Evolutionary conservation across 352 stramenopile species (phyloP), one percentile per base, ranked within the genome.

Genomic region (Pythium phragmitis): DNA sequence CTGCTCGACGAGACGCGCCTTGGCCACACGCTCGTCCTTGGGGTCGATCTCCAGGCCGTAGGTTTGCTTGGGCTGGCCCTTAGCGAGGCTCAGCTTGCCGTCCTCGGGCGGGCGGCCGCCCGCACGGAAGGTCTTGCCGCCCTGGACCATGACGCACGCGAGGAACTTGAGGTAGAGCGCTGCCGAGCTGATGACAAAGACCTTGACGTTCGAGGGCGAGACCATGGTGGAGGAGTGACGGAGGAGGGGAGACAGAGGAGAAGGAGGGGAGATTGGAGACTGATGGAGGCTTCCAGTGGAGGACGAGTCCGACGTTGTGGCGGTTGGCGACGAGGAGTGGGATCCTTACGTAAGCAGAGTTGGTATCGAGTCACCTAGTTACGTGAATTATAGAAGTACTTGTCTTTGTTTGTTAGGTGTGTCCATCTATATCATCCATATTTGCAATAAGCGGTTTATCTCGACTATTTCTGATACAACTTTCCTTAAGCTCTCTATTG

Each of bases 31-130:
- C 36, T 72, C 55, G 36, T 85, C 67, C 45, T 72, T 73, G 34
- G 60, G 51, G 55, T 67, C 56, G 4, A 14, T 21, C 11, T 55
- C 39, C 2, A 71, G 39, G 9, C 70, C 74, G 53, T 78, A 84
- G 45, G 60, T 81, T 55, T 81, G 76, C 50, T 63, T 67, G n/a
- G 64, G 66, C 7, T 39, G 33, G 37, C 65, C 65, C 42, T 60
- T 21, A 1, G 65, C 65, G 7, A 60, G 41, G 7, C 17, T 37
- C 3, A 67, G 52, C 30, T 39, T 23, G 42, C 61, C 49, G 58
- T 80, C 73, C 56, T 80, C 73, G 7, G 73, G 73, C 21, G 73
- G 66, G 9, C 73, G 73, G 7, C 63, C 53, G 30, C 73, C 73
- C 4, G 73, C 57, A 19, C 52, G 33, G 48, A 80, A 80, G 17